phyloP scores from a whole-genome alignment of 179 eudicot genomes.

The Sideroxylon spinosum region DNA sequence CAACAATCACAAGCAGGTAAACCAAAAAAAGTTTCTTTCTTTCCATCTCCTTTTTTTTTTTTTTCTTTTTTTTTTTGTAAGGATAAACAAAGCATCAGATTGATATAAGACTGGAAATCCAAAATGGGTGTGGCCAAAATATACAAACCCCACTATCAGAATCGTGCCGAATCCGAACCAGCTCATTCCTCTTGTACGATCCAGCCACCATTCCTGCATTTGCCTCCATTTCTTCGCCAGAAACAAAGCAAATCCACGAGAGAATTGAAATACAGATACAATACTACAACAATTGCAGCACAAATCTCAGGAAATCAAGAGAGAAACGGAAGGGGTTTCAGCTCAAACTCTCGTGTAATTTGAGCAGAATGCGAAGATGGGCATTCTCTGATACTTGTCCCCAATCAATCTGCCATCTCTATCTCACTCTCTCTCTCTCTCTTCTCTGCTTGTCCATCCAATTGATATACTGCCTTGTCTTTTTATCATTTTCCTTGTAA shows the following conservation, averaged over 20 bases:
- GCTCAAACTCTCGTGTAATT: not conserved
- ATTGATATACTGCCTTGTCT: constrained; percentile 1
- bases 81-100: not conserved
- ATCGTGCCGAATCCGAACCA: constrained; percentile 91
- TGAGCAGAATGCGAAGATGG: constrained; percentile 14
- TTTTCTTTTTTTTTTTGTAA: not conserved
- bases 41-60: too few species aligned
- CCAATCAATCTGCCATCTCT: constrained; percentile 26
- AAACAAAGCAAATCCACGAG: not conserved
- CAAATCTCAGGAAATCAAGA: not conserved
- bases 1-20: not conserved
- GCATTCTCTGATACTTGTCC: constrained; percentile 16
- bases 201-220: constrained; percentile 94
- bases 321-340: not conserved
- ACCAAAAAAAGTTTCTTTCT: not conserved
- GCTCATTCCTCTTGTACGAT: constrained; percentile 80
- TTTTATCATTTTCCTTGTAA: constrained; percentile 14
- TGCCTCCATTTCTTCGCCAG: constrained; percentile 57
- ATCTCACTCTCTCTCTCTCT: constrained; percentile 20
- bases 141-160: constrained; percentile 72
- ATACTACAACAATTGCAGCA: not conserved
- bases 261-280: not conserved
- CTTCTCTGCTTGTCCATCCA: too few species aligned
- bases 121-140: constrained; percentile 6
- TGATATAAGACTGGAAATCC: constrained; percentile 12